Conservation (phyloP, 1,139 yeast species). For the Groenewaldozyma sp. region DNA sequence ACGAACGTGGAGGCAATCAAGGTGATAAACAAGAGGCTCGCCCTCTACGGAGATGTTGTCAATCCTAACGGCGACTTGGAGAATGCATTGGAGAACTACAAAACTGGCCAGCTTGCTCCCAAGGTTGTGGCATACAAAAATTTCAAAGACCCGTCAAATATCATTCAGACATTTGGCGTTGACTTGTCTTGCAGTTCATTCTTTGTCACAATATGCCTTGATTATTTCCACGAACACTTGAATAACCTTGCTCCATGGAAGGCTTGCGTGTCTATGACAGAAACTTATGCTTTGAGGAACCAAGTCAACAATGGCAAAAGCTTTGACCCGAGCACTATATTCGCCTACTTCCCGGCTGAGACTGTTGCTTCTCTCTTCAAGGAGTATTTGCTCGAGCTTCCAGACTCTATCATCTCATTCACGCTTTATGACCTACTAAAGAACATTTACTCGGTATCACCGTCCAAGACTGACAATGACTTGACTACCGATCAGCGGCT, state of each 20-base stretch:
- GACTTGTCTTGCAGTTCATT: conserved; percentile 60
- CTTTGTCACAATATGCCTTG: conserved; percentile 51
- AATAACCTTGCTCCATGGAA: conserved; percentile 37
- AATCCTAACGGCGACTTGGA: conserved; percentile 56
- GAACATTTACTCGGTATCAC: conserved; percentile 42
- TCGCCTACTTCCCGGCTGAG: conserved; percentile 35
- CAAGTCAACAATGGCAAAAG: conserved; percentile 44
- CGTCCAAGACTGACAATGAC: too few relatives aligned
- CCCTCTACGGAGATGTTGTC: conserved; percentile 47
- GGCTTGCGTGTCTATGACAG: conserved; percentile 47
- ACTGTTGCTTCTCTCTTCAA: conserved; percentile 60
- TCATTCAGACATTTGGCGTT: conserved; percentile 74
- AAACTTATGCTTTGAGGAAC: conserved; percentile 55
- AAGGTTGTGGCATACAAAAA: conserved; percentile 62
- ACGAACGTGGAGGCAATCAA: conserved; percentile 34
- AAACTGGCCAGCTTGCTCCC: conserved; percentile 67
- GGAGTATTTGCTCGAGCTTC: conserved; percentile 68
- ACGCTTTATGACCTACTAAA: conserved; percentile 59
- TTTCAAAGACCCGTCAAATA: conserved; percentile 46
- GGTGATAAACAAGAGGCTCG: conserved; percentile 38
- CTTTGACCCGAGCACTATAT: conserved; percentile 24
- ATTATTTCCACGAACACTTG: conserved; percentile 40
- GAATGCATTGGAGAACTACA: conserved; percentile 48
- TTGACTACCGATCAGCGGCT: conserved; percentile 9
- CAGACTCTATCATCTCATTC: conserved; percentile 66